Percentiles rank a stretch among this genome's conserved stretches.
Conservation (phyloP, 768 basidiomycete genomes). For the Leccinum boreale region DNA sequence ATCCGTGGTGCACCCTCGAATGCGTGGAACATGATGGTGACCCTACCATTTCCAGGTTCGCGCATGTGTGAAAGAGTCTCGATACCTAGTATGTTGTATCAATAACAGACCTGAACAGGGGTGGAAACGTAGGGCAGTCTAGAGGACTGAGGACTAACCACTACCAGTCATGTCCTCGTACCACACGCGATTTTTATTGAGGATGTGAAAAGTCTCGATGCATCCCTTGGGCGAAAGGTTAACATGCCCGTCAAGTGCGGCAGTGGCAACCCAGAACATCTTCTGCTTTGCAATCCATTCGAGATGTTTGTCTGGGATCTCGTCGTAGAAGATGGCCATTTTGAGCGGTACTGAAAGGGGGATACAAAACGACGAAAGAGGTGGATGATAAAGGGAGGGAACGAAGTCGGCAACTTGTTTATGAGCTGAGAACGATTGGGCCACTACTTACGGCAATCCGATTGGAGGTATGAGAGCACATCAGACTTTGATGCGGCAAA, state of each 20-base stretch:
- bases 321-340: slow-evolving; percentile 59
- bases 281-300: slow-evolving; percentile 62
- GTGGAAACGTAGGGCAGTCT: neutral
- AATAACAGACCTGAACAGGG: neutral
- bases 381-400: neutral
- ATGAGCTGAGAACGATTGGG: neutral
- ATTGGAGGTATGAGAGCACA: neutral
- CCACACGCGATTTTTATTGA: slow-evolving; percentile 55
- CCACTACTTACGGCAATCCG: neutral
- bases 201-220: slow-evolving; percentile 57
- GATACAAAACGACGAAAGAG: neutral
- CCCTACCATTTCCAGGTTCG: slow-evolving; percentile 53
- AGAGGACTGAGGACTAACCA: slow-evolving; percentile 38
- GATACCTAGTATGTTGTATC: slow-evolving; percentile 34
- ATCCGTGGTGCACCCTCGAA: slow-evolving; percentile 61
- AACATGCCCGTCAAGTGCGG: slow-evolving; percentile 62
- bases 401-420: neutral
- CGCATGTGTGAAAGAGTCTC: slow-evolving; percentile 60
- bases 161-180: slow-evolving; percentile 74
- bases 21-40: slow-evolving; percentile 60
- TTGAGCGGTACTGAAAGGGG: neutral
- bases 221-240: slow-evolving; percentile 69
- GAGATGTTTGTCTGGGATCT: slow-evolving; percentile 50
- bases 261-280: slow-evolving; percentile 70
- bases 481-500: neutral